Base-by-base conservation (phyloP, 1,284 basidiomycete genomes). In the Boletellus deceptivus region DNA sequence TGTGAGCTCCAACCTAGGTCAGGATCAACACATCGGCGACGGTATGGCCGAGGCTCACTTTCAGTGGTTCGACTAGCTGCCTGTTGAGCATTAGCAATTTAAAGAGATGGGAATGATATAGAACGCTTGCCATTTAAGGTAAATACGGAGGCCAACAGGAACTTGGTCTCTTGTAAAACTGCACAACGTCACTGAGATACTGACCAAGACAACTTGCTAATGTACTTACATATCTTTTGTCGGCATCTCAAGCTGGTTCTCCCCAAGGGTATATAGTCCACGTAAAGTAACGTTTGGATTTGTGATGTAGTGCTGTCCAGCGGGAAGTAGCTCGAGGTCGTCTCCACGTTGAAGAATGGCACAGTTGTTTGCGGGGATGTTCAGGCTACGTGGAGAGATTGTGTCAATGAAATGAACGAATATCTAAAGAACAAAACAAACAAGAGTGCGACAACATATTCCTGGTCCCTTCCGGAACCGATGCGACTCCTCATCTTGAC, bases 161-260 rank as follows among this genome's bases (percentile, higher is more conserved):
- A 91, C 88, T 72, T 91, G 89, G 61, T 91, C 88, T 35, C 86
- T 78, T 17, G 89, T 91, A 65, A 86, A 89, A 56, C 87, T 89
- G 52, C 17, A 27, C 17, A 17, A 20, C 9, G 25, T 31, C 37
- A 49, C 31, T 49, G 6, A 46, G 44, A 53, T 37, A 39, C 33
- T 17, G 47, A 50, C 17, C 6, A 16, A 31, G 18, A 18, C 20
- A 44, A 6, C 17, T 43, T 5, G 25, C 33, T 24, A 13, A 3
- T n/a, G 44, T 11, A 69, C 81, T 59, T 56, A 86, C 86, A 89
- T 88, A 57, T 89, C 87, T 68, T 90, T 90, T 8, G 88, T 89
- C 3, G 87, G 86, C 83, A 90, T 86, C 67, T 90, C 89, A 27
- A 88, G 68, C 67, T 91, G 88, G 59, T 86, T 88, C 64, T 91